Conservation (phyloP, 495 filamentous ascomycete genomes). For the Bombardia bombarda region DNA sequence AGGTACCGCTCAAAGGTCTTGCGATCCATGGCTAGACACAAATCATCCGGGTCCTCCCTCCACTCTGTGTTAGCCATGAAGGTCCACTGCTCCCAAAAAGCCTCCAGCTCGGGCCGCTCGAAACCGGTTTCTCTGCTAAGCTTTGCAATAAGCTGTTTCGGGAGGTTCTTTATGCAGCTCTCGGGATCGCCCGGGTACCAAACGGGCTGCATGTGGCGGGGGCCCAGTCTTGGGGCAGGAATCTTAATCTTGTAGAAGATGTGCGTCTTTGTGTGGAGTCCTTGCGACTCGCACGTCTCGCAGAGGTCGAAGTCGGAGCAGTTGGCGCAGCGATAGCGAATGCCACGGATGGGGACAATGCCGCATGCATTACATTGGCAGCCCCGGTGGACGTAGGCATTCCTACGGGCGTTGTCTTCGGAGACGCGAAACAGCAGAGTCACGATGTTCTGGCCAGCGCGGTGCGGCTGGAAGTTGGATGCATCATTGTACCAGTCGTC, state of each 20-base stretch:
- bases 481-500: constrained; percentile 47
- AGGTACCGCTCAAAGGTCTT: constrained; percentile 87
- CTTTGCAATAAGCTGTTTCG: constrained; percentile 51
- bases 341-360: constrained; percentile 78
- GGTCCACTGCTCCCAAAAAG: constrained; percentile 92
- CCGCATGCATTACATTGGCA: constrained; percentile 86
- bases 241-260: constrained; percentile 80
- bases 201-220: constrained; percentile 60
- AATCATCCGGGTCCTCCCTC: constrained; percentile 68
- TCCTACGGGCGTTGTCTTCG: constrained; percentile 69
- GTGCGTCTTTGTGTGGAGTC: constrained; percentile 83
- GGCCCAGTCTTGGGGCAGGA: constrained; percentile 38
- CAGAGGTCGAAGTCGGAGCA: constrained; percentile 89
- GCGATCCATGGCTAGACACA: constrained; percentile 78
- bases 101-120: constrained; percentile 78
- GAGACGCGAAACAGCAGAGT: constrained; percentile 71
- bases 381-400: constrained; percentile 91
- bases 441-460: constrained; percentile 67
- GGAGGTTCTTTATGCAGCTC: constrained; percentile 50
- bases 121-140: constrained; percentile 67
- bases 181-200: constrained; percentile 89
- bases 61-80: constrained; percentile 83
- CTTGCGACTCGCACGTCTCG: constrained; percentile 78
- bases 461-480: constrained; percentile 31
- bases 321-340: constrained; percentile 86